phyloP scores from a whole-genome alignment of 2,329 filamentous ascomycete genomes.

The Reticulascus tulasneorum region DNA sequence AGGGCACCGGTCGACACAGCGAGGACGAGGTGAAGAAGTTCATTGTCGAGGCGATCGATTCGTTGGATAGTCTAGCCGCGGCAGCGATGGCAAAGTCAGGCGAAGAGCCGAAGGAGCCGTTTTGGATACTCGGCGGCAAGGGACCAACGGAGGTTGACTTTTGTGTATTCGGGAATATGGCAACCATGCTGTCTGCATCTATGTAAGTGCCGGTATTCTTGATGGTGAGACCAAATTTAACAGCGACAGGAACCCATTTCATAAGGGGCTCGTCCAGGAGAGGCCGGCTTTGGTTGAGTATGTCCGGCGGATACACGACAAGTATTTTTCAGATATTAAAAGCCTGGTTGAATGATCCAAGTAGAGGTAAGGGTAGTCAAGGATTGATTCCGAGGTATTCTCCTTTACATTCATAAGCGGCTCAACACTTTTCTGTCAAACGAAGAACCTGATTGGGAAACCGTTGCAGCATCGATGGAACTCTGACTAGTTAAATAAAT shows the following conservation, averaged over 20 bases:
- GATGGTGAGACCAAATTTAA: neutral
- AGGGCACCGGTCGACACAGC: constrained; percentile 16
- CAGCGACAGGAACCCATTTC: constrained; percentile 6
- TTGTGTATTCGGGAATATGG: constrained; percentile 10
- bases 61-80: constrained; percentile 14
- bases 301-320: constrained; percentile 12
- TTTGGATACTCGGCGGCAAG: constrained; percentile 20
- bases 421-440: no score
- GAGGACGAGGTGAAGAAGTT: constrained; percentile 15
- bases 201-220: constrained; percentile 6
- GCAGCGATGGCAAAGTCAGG: constrained; percentile 9
- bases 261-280: constrained; percentile 11
- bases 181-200: constrained; percentile 10
- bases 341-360: no score
- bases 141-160: constrained; percentile 18
- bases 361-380: no score
- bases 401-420: no score
- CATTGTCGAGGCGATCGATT: constrained; percentile 13
- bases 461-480: no score
- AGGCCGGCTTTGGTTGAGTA: constrained; percentile 13
- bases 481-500: no score
- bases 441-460: no score
- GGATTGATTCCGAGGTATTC: no score
- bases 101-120: constrained; percentile 10
- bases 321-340: constrained; percentile 12